Percentiles rank a stretch among this genome's conserved stretches.
Evolutionary conservation across 2,329 filamentous ascomycete genomes (phyloP).

Genomic region (Aspergillus fijiensis): DNA sequence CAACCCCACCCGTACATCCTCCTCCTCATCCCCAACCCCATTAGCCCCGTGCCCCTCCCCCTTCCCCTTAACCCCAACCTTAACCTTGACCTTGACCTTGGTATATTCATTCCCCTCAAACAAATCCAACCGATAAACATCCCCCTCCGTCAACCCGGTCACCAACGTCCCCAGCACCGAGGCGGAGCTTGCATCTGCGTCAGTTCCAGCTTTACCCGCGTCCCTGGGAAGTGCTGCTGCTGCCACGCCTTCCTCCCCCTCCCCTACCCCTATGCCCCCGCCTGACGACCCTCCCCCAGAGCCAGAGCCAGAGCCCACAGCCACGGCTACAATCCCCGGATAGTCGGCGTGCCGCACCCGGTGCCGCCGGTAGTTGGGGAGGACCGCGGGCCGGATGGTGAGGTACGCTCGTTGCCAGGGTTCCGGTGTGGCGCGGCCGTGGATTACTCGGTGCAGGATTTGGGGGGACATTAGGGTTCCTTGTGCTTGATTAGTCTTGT

Average conservation of each 20-base stretch:
- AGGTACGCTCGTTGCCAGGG: slow-evolving; percentile 56
- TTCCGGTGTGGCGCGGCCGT: slow-evolving; percentile 56
- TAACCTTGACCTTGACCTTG: slow-evolving; percentile 45
- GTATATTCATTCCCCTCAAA: slow-evolving; percentile 81
- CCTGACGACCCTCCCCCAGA: no score
- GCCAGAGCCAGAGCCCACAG: no score
- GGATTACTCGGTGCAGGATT: slow-evolving; percentile 83
- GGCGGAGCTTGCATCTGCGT: slow-evolving; percentile 23
- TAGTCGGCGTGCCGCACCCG: slow-evolving; percentile 73
- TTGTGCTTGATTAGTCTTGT: slow-evolving; percentile 18
- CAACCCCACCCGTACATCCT: slow-evolving; percentile 54
- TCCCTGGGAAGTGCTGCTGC: no score
- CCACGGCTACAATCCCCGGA: slow-evolving; percentile 64
- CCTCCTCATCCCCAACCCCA: slow-evolving; percentile 35
- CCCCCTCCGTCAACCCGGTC: slow-evolving; percentile 72
- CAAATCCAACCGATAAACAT: slow-evolving; percentile 71
- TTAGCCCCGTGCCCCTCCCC: background rate
- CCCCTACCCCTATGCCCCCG: no score
- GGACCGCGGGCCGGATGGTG: slow-evolving; percentile 70
- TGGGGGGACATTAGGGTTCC: slow-evolving; percentile 76
- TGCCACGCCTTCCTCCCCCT: no score
- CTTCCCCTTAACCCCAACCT: slow-evolving; percentile 45
- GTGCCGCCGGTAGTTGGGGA: slow-evolving; percentile 69
- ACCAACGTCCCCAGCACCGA: slow-evolving; percentile 74
- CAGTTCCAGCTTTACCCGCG: no score